These are phyloP conservation scores for Botryotinia calthae DNA, from an alignment of 2,329 filamentous ascomycete genomes.

Conservation along the genomic window DNA sequence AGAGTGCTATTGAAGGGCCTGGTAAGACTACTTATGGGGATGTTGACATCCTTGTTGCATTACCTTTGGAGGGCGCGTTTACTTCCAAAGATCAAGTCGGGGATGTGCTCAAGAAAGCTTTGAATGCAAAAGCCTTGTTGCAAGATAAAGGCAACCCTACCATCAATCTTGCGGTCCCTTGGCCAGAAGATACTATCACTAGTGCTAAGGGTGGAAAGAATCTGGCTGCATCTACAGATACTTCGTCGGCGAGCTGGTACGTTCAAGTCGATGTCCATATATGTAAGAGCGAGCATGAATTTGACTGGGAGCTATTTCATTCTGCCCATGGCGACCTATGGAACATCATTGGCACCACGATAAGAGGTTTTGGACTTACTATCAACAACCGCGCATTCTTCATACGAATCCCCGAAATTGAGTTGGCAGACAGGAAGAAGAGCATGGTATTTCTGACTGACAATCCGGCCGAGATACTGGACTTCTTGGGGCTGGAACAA, in stretches of 20 bases:
- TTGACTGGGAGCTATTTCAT: constrained; percentile 65
- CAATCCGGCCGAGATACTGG: constrained; percentile 54
- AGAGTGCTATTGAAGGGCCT: constrained; percentile 64
- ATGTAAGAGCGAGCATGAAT: constrained; percentile 43
- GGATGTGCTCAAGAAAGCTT: constrained; percentile 40
- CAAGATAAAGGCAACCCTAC: constrained; percentile 36
- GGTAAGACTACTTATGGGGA: constrained; percentile 69
- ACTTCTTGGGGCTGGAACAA: constrained; percentile 60
- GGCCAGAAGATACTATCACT: constrained; percentile 41
- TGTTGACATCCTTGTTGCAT: constrained; percentile 64
- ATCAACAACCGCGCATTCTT: constrained; percentile 62
- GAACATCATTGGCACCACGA: constrained; percentile 62
- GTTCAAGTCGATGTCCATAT: constrained; percentile 70
- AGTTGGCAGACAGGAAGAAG: constrained; percentile 54
- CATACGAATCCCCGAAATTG: constrained; percentile 67
- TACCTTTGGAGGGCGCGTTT: constrained; percentile 30
- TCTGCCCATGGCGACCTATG: constrained; percentile 70
- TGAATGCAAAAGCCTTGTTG: constrained; percentile 48
- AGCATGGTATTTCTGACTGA: constrained; percentile 57
- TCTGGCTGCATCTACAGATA: background rate
- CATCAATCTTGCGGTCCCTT: constrained; percentile 55
- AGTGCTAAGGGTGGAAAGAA: background rate
- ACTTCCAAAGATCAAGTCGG: constrained; percentile 23
- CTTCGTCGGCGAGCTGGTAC: constrained; percentile 37
- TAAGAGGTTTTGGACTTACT: constrained; percentile 64